These are phyloP conservation scores for Funneliformis mosseae DNA, from an alignment of 192 early-diverging fungal species.

Conservation along the genomic window DNA sequence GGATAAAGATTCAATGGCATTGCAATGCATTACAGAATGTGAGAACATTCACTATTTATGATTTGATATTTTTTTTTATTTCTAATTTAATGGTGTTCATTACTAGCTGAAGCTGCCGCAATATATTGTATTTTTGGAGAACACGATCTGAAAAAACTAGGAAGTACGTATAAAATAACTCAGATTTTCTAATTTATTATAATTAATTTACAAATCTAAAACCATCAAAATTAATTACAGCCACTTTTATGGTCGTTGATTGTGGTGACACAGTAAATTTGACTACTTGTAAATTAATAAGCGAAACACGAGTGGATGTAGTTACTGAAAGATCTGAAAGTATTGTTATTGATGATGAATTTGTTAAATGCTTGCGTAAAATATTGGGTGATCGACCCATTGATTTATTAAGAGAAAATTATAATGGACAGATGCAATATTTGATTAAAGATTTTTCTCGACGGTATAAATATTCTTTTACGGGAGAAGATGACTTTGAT, in stretches of 20 bases:
- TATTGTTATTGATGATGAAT: too few relatives aligned
- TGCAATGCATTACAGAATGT: not conserved
- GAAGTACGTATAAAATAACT: too few relatives aligned
- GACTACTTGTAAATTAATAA: conserved; percentile 29
- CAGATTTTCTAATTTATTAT: not conserved
- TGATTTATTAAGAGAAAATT: not conserved
- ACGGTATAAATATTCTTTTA: not conserved
- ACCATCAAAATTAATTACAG: not conserved
- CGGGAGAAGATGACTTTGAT: not conserved
- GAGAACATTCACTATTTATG: not conserved
- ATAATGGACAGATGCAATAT: not conserved
- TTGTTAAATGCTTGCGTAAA: not conserved
- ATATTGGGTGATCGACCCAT: not conserved
- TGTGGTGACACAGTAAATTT: conserved; percentile 50
- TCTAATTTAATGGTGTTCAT: not conserved
- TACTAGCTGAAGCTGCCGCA: not conserved
- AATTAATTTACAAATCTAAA: not conserved
- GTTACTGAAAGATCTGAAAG: too few relatives aligned
- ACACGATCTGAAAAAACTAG: too few relatives aligned
- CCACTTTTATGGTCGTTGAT: conserved; percentile 49
- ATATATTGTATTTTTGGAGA: too few relatives aligned
- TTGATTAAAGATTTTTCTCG: not conserved
- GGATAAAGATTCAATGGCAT: not conserved
- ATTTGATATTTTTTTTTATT: not conserved
- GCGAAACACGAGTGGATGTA: too few relatives aligned